Conservation (phyloP, 208 protist genomes). For the Leptomonas pyrrhocoris region DNA sequence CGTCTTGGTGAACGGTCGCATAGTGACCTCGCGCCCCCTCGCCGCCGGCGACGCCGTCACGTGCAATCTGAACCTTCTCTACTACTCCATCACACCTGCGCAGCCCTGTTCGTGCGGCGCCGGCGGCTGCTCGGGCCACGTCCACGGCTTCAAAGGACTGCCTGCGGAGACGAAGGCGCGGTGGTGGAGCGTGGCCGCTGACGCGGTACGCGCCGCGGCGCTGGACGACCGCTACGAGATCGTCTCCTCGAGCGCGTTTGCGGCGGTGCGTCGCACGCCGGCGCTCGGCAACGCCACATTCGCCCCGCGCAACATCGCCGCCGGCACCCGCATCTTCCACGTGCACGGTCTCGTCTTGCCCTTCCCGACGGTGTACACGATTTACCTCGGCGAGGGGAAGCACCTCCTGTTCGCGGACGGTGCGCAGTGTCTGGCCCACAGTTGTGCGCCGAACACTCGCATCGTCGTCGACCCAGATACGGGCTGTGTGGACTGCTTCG, state of each 20-base stretch:
- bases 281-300: slow-evolving; percentile 70
- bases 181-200: slow-evolving; percentile 48
- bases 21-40: slow-evolving; percentile 58
- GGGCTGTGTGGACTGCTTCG: slow-evolving; percentile 68
- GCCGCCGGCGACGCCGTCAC: slow-evolving; percentile 65
- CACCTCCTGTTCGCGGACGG: slow-evolving; percentile 79
- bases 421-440: slow-evolving; percentile 83
- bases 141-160: slow-evolving; percentile 60
- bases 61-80: slow-evolving; percentile 67
- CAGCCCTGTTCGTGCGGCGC: slow-evolving; percentile 61
- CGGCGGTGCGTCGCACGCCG: slow-evolving; percentile 40
- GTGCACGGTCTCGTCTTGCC: slow-evolving; percentile 75
- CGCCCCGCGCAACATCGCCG: slow-evolving; percentile 52
- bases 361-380: slow-evolving; percentile 85
- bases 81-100: slow-evolving; percentile 42
- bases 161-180: slow-evolving; percentile 34
- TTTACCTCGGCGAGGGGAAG: slow-evolving; percentile 78
- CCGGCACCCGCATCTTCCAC: slow-evolving; percentile 68
- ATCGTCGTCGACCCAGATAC: slow-evolving; percentile 70
- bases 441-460: slow-evolving; percentile 79
- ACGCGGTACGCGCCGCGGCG: slow-evolving; percentile 51
- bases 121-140: slow-evolving; percentile 33
- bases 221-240: slow-evolving; percentile 42
- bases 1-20: slow-evolving; percentile 59
- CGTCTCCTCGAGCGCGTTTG: slow-evolving; percentile 41